phyloP scores from a whole-genome alignment of 2,329 filamentous ascomycete genomes.

The Emericellopsis atlantica region DNA sequence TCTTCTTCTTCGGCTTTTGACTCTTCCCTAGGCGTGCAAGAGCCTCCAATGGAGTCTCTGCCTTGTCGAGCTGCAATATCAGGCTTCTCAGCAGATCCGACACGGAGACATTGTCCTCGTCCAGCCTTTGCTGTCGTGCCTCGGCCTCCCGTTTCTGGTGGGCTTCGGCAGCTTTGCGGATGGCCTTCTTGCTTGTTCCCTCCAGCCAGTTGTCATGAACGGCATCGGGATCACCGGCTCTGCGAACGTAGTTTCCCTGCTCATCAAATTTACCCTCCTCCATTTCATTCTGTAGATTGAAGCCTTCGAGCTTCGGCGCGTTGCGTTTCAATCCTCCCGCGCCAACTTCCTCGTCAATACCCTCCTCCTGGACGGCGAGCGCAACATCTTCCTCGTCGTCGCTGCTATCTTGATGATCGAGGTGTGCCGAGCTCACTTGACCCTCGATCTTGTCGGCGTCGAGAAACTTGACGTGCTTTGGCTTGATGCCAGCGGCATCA shows the following conservation, averaged over 20 bases:
- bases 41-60: slow-evolving; percentile 82
- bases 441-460: slow-evolving; percentile 59
- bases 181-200: slow-evolving; percentile 86
- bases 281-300: slow-evolving; percentile 84
- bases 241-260: slow-evolving; percentile 80
- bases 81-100: slow-evolving; percentile 62
- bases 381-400: slow-evolving; percentile 61
- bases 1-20: slow-evolving; percentile 42
- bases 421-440: slow-evolving; percentile 55
- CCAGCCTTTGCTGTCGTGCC: slow-evolving; percentile 54
- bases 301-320: slow-evolving; percentile 88
- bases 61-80: slow-evolving; percentile 60
- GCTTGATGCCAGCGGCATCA: slow-evolving; percentile 39
- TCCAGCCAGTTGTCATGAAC: slow-evolving; percentile 89
- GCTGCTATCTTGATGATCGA: slow-evolving; percentile 43
- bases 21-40: slow-evolving; percentile 66
- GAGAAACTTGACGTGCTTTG: slow-evolving; percentile 48
- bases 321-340: slow-evolving; percentile 84
- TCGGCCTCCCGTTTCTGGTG: slow-evolving; percentile 77
- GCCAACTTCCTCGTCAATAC: slow-evolving; percentile 78
- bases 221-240: slow-evolving; percentile 78
- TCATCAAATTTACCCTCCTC: slow-evolving; percentile 91
- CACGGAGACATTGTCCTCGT: slow-evolving; percentile 63
- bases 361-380: slow-evolving; percentile 58
- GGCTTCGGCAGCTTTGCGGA: slow-evolving; percentile 75